Evolutionary conservation across 257 asterid genomes (phyloP).

Genomic region (Linaria vulgaris): DNA sequence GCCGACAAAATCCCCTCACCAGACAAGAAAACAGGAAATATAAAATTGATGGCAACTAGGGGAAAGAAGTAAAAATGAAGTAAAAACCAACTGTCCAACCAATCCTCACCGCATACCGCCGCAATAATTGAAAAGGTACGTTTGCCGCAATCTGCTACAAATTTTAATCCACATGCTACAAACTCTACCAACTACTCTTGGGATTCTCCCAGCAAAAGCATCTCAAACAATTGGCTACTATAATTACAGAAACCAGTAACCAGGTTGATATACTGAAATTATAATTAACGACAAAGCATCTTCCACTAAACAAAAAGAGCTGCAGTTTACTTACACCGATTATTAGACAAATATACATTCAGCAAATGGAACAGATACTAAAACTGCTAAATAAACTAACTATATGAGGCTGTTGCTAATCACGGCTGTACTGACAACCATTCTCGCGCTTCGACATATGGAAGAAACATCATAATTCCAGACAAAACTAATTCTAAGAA

Average conservation of each 20-base stretch:
- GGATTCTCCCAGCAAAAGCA: not conserved
- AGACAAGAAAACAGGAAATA: constrained; percentile 8
- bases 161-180: not conserved
- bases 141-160: not conserved
- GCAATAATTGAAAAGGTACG: constrained; percentile 11
- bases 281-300: not conserved
- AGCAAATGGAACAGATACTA: constrained; percentile 5
- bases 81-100: constrained; percentile 17
- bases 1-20: constrained; percentile 25
- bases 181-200: not conserved
- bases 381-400: not conserved
- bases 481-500: not conserved
- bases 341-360: not conserved
- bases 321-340: not conserved
- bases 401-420: too few species aligned
- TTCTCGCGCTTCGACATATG: too few species aligned
- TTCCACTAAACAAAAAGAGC: not conserved
- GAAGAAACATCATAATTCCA: not conserved
- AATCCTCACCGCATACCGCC: not conserved
- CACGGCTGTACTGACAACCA: too few species aligned
- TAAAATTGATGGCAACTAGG: not conserved
- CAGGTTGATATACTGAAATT: constrained; percentile 7
- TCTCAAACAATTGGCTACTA: constrained; percentile 3
- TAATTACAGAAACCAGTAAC: constrained; percentile 12
- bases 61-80: not conserved